These are phyloP conservation scores for Hemerocallis citrina DNA, from an alignment of 106 monocot genomes.

Conservation along the genomic window DNA sequence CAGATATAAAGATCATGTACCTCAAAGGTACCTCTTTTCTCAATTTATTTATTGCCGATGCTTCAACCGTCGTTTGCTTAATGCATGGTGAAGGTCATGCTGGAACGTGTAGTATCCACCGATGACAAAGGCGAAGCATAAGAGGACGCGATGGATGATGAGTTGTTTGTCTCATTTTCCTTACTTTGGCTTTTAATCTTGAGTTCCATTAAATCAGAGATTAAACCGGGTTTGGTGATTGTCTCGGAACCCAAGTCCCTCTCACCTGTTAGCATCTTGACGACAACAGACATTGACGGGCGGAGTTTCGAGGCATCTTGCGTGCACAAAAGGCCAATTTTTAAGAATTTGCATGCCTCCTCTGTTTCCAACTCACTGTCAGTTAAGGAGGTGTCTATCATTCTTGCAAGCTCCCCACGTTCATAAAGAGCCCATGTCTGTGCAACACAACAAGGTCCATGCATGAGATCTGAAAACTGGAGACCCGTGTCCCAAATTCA, in stretches of 20 bases:
- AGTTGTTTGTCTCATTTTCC: not conserved
- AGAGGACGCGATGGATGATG: not conserved
- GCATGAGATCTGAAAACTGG: not conserved
- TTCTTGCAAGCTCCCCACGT: not conserved
- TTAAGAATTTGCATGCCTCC: constrained; percentile 15
- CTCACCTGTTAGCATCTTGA: constrained; percentile 6
- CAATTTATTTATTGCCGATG: not conserved
- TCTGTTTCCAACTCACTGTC: not conserved
- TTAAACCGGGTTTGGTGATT: constrained; percentile 6
- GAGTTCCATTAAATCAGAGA: constrained; percentile 7
- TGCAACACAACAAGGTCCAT: not conserved
- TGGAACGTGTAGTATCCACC: not conserved
- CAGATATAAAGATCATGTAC: not conserved
- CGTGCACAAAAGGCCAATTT: constrained; percentile 12
- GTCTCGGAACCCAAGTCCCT: not conserved
- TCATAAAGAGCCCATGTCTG: constrained; percentile 8
- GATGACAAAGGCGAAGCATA: not conserved
- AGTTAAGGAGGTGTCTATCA: not conserved
- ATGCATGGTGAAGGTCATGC: constrained; percentile 10
- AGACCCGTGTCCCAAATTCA: not conserved
- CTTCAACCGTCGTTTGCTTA: constrained; percentile 24
- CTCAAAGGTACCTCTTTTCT: not conserved
- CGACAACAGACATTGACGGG: constrained; percentile 5
- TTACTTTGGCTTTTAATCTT: not conserved
- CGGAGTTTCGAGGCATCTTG: constrained; percentile 9